Evolutionary conservation across 2,329 filamentous ascomycete species (phyloP).

Genomic region (Aspergillus transmontanensis): DNA sequence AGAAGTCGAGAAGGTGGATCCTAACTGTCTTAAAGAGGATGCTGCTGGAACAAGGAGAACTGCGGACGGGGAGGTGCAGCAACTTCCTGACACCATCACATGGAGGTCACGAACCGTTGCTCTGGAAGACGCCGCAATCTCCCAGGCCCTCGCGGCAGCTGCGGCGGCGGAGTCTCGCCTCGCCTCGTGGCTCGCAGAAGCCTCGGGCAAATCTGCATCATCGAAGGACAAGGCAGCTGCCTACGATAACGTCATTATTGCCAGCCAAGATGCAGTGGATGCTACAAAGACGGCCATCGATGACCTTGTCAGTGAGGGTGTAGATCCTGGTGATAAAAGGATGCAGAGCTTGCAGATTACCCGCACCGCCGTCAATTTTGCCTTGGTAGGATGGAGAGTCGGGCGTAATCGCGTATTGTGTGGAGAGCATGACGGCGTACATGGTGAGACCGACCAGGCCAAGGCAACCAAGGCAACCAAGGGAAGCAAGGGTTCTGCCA

Average conservation of each 20-base stretch:
- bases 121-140: constrained; percentile 91
- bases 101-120: constrained; percentile 86
- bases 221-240: constrained; percentile 72
- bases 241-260: constrained; percentile 87
- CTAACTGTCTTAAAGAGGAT: constrained; percentile 65
- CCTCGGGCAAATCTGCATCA: constrained; percentile 41
- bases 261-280: constrained; percentile 91
- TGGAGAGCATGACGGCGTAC: constrained; percentile 76
- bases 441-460: constrained; percentile 49
- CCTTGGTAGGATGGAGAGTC: constrained; percentile 91
- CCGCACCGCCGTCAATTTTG: constrained; percentile 89
- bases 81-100: constrained; percentile 72
- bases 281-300: constrained; percentile 92
- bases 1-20: constrained; percentile 71
- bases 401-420: constrained; percentile 88
- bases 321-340: constrained; percentile 78
- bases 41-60: constrained; percentile 51
- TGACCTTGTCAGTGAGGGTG: constrained; percentile 79
- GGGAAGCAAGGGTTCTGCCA: constrained; percentile 53
- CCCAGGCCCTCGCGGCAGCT: constrained; percentile 76
- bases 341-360: constrained; percentile 95
- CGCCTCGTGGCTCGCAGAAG: constrained; percentile 48
- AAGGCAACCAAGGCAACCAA: constrained; percentile 60
- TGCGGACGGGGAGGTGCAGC: constrained; percentile 45
- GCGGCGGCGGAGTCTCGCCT: constrained; percentile 57